phyloP scores from a whole-genome alignment of 2,329 filamentous ascomycete genomes.

The Stylonectria norvegica region DNA sequence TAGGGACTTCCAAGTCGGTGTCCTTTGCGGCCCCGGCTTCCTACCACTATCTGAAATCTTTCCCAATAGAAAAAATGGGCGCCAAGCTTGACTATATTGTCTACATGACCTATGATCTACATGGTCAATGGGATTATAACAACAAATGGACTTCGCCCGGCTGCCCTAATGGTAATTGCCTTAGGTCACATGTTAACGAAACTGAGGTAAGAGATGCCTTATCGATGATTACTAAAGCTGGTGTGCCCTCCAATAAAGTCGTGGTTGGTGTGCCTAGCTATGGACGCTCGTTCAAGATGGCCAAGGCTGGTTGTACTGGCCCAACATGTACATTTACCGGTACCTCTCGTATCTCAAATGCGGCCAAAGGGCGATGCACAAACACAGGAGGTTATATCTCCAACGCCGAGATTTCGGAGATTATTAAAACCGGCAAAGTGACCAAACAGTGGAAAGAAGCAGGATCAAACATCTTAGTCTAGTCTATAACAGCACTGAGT shows the following conservation, averaged over 20 bases:
- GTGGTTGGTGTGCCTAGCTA: slow-evolving; percentile 32
- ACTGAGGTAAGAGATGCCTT: slow-evolving; percentile 34
- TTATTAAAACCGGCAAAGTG: slow-evolving; percentile 10
- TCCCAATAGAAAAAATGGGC: slow-evolving; percentile 27
- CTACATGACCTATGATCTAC: slow-evolving; percentile 36
- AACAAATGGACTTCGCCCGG: slow-evolving; percentile 26
- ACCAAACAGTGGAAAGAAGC: slow-evolving; percentile 5
- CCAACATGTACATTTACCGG: slow-evolving; percentile 27
- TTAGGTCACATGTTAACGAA: slow-evolving; percentile 35
- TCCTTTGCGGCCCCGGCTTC: slow-evolving; percentile 33
- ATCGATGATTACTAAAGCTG: slow-evolving; percentile 35
- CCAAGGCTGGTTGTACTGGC: slow-evolving; percentile 23
- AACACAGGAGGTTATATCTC: slow-evolving; percentile 31
- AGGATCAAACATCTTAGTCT: slow-evolving; percentile 20
- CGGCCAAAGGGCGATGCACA: slow-evolving; percentile 25
- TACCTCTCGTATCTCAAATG: slow-evolving; percentile 12
- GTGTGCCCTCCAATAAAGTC: slow-evolving; percentile 29
- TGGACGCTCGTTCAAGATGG: slow-evolving; percentile 34
- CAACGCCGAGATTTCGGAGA: slow-evolving; percentile 28
- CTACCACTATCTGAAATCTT: slow-evolving; percentile 34
- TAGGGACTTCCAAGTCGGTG: slow-evolving; percentile 24
- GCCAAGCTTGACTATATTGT: slow-evolving; percentile 32
- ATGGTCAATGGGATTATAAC: slow-evolving; percentile 33
- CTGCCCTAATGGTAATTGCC: slow-evolving; percentile 32
- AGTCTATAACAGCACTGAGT: slow-evolving; percentile 22